A percentile compares a stretch with the other conserved stretches of the same genome.
Conservation (phyloP, 176 grass and related monocot species). For the Rhynchospora pubera region DNA sequence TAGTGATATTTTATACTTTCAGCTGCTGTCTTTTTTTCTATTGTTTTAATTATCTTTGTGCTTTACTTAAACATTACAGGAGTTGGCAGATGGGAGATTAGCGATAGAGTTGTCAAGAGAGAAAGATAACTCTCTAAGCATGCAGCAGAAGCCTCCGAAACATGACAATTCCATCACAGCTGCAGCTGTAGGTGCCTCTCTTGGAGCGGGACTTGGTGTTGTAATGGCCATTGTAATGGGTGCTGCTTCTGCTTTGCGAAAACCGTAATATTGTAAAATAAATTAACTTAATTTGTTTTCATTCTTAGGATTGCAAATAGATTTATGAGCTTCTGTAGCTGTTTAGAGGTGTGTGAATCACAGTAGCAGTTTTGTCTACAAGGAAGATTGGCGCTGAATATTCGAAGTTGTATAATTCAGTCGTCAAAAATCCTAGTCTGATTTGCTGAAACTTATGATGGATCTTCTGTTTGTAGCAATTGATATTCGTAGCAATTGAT, state of each 20-base stretch:
- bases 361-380: not conserved
- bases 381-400: not conserved
- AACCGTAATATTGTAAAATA: constrained; percentile 37
- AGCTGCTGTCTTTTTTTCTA: not conserved
- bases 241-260: constrained; percentile 76
- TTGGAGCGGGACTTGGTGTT: constrained; percentile 79
- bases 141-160: constrained; percentile 33
- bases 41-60: not conserved
- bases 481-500: too few relatives aligned
- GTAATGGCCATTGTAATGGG: constrained; percentile 96
- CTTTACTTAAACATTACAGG: constrained; percentile 32
- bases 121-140: constrained; percentile 32
- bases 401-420: not conserved
- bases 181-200: constrained; percentile 82
- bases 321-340: not conserved
- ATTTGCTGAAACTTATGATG: too few relatives aligned
- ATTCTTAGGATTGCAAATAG: not conserved
- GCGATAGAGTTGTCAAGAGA: constrained; percentile 51
- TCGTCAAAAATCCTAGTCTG: not conserved
- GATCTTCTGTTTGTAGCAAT: too few relatives aligned
- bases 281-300: not conserved
- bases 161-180: constrained; percentile 67
- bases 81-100: constrained; percentile 57
- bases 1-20: not conserved
- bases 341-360: not conserved